These are phyloP conservation scores for Penicillium sp. DNA, from an alignment of 2,329 filamentous ascomycete genomes.

Conservation along the genomic window DNA sequence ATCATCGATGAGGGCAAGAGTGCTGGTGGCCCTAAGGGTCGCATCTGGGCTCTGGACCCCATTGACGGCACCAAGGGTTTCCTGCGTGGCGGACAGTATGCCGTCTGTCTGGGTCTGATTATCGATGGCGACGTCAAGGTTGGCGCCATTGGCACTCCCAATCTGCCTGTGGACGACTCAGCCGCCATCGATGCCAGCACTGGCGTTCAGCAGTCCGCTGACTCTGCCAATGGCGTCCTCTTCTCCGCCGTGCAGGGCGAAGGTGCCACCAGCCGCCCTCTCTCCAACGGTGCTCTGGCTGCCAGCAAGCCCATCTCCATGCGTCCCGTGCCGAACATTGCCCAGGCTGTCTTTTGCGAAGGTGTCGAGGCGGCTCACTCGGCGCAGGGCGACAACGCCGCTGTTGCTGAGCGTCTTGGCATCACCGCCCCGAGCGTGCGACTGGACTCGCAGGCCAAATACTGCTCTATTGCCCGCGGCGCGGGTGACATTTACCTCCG, in stretches of 20 bases:
- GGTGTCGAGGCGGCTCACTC: slow-evolving; percentile 92
- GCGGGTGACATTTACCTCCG: slow-evolving; percentile 92
- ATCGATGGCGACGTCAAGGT: slow-evolving; percentile 91
- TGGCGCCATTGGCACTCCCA: slow-evolving; percentile 90
- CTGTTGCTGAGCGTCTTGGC: slow-evolving; percentile 75
- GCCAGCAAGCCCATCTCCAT: slow-evolving; percentile 65
- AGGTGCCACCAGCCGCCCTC: slow-evolving; percentile 72
- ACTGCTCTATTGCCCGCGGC: slow-evolving; percentile 87
- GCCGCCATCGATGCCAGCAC: slow-evolving; percentile 64
- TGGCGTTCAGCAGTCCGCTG: slow-evolving; percentile 66
- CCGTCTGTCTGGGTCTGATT: slow-evolving; percentile 85
- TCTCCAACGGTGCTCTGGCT: slow-evolving; percentile 49
- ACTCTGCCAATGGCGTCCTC: slow-evolving; percentile 73
- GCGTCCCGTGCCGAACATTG: slow-evolving; percentile 67
- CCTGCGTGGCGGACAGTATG: slow-evolving; percentile 91
- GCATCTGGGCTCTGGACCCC: slow-evolving; percentile 94
- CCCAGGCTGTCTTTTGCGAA: slow-evolving; percentile 88
- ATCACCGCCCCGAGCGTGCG: slow-evolving; percentile 86
- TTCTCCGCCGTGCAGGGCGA: slow-evolving; percentile 76
- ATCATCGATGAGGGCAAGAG: slow-evolving; percentile 52
- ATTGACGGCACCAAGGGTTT: slow-evolving; percentile 99
- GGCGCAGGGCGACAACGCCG: slow-evolving; percentile 77
- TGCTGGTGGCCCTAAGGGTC: slow-evolving; percentile 36
- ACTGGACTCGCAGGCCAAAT: slow-evolving; percentile 98
- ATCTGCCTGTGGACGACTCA: slow-evolving; percentile 80